Conservation (phyloP, 257 asterid species). For the Misopates orontium region DNA sequence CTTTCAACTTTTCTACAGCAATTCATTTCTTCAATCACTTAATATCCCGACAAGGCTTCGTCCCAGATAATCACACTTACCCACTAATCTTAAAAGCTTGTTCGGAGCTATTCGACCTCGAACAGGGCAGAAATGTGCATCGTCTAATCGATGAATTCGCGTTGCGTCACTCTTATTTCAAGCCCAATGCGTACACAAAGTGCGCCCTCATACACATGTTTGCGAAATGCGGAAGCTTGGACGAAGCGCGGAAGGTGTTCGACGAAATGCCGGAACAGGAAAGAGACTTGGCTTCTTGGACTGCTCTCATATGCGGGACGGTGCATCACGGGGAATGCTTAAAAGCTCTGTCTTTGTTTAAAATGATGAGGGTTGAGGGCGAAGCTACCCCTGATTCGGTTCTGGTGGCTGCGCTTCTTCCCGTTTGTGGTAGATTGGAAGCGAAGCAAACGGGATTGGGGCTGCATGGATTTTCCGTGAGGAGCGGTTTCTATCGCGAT, state of each 20-base stretch:
- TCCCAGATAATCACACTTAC: conserved; percentile 39
- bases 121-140: conserved; percentile 34
- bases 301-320: conserved; percentile 38
- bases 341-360: conserved; percentile 31
- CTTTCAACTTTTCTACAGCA: conserved; percentile 27
- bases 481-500: conserved; percentile 32
- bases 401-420: conserved; percentile 37
- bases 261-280: conserved; percentile 37
- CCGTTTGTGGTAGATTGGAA: conserved; percentile 34
- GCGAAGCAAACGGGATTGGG: conserved; percentile 31
- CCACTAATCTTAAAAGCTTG: conserved; percentile 42
- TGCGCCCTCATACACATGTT: conserved; percentile 44
- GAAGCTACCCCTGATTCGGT: conserved; percentile 29
- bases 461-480: conserved; percentile 39
- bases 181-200: conserved; percentile 37
- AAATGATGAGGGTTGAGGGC: conserved; percentile 34
- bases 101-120: conserved; percentile 29
- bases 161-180: conserved; percentile 5
- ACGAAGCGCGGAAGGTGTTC: conserved; percentile 35
- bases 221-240: conserved; percentile 44
- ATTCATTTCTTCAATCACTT: conserved; percentile 33
- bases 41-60: conserved; percentile 13
- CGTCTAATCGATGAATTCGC: conserved; percentile 25
- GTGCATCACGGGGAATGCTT: conserved; percentile 30
- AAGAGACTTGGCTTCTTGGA: conserved; percentile 41